Conservation (phyloP, 2,329 filamentous ascomycete species). For the Alternaria sp. region DNA sequence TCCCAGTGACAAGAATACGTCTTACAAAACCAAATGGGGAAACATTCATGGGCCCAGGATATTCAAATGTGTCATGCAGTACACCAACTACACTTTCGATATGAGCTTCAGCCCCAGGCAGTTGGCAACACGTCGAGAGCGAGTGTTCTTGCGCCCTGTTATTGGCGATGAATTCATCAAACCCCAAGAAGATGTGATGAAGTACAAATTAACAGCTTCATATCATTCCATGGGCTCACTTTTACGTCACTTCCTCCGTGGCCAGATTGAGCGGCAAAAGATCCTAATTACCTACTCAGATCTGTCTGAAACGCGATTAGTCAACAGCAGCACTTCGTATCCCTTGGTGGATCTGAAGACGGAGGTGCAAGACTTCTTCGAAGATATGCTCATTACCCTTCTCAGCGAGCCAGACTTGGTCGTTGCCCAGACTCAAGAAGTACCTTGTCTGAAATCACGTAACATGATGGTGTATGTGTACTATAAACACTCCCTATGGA, state of each 20-base stretch:
- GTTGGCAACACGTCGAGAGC: conserved; percentile 29
- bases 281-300: conserved; percentile 46
- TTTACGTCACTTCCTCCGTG: conserved; percentile 48
- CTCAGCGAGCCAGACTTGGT: conserved; percentile 47
- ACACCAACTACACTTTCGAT: conserved; percentile 50
- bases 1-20: conserved; percentile 22
- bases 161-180: conserved; percentile 40
- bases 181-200: conserved; percentile 30
- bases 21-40: conserved; percentile 41
- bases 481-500: conserved; percentile 43
- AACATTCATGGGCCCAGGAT: conserved; percentile 46
- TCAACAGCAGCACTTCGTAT: conserved; percentile 41
- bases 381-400: conserved; percentile 51
- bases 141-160: conserved; percentile 43
- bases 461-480: conserved; percentile 45
- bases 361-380: conserved; percentile 44
- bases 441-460: conserved; percentile 41
- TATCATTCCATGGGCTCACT: conserved; percentile 49
- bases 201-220: conserved; percentile 45
- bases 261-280: conserved; percentile 37
- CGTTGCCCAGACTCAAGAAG: conserved; percentile 30
- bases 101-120: conserved; percentile 45
- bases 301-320: conserved; percentile 47
- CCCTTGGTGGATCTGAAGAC: conserved; percentile 40
- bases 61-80: conserved; percentile 48